phyloP scores from a whole-genome alignment of 2,329 filamentous ascomycete genomes.

The Xylariales sp. region DNA sequence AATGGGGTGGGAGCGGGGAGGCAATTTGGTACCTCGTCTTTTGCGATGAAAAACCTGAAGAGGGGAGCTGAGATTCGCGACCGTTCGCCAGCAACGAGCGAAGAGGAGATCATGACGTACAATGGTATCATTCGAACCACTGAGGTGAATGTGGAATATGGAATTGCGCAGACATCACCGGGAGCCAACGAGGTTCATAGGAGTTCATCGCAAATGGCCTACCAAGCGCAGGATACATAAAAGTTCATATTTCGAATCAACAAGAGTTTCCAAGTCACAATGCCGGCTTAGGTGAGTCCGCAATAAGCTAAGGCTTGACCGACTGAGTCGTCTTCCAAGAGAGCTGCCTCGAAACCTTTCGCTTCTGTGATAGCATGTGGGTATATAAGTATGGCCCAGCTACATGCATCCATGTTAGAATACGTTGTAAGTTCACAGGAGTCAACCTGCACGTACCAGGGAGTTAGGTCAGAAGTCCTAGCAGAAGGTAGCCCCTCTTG shows the following conservation, averaged over 20 bases:
- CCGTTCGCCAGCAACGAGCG: slow-evolving; percentile 26
- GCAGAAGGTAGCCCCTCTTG: slow-evolving; percentile 11
- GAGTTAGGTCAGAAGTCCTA: slow-evolving; percentile 11
- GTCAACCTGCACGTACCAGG: slow-evolving; percentile 6
- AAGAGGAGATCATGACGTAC: slow-evolving; percentile 30
- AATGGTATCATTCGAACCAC: slow-evolving; percentile 29
- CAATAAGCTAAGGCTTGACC: no score
- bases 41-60: slow-evolving; percentile 15
- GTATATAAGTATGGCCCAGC: slow-evolving; percentile 11
- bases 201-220: no score
- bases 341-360: slow-evolving; percentile 6
- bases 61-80: slow-evolving; percentile 21
- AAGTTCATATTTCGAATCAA: no score
- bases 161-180: no score
- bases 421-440: not conserved
- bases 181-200: no score
- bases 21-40: slow-evolving; percentile 13
- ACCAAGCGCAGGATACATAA: no score
- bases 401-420: not conserved
- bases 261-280: not conserved
- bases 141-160: slow-evolving; percentile 15
- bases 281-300: not conserved
- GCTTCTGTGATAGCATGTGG: slow-evolving; percentile 12
- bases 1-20: slow-evolving; percentile 10
- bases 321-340: no score